These are phyloP conservation scores for Candida germanica DNA, from an alignment of 805 yeast species.

Conservation along the genomic window DNA sequence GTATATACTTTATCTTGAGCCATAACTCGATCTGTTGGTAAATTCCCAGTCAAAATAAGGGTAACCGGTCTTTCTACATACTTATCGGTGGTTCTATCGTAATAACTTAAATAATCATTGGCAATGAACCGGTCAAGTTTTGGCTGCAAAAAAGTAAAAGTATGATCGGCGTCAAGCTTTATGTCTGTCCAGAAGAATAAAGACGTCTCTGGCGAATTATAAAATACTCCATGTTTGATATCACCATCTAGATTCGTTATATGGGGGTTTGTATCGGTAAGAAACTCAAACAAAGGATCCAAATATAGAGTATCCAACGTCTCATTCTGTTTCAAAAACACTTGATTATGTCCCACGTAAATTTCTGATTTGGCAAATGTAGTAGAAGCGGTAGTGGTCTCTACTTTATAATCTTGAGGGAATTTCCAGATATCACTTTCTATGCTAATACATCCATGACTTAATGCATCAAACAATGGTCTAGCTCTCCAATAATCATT, in stretches of 20 bases:
- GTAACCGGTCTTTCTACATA: constrained; percentile 54
- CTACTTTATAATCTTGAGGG: constrained; percentile 24
- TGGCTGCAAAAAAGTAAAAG: constrained; percentile 45
- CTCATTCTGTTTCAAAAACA: constrained; percentile 40
- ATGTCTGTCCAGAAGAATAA: constrained; percentile 63
- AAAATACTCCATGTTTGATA: constrained; percentile 30
- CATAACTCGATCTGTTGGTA: constrained; percentile 34
- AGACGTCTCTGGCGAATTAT: constrained; percentile 48
- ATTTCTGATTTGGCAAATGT: constrained; percentile 31
- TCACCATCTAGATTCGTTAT: constrained; percentile 14
- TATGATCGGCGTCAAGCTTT: constrained; percentile 50
- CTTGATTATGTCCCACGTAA: constrained; percentile 62
- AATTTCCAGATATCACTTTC: constrained; percentile 69
- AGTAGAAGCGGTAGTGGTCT: constrained; percentile 20
- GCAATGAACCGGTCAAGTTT: constrained; percentile 47
- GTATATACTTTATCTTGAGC: constrained; percentile 20
- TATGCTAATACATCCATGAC: constrained; percentile 52
- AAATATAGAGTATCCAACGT: constrained; percentile 53
- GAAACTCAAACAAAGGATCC: constrained; percentile 46
- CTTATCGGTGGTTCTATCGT: constrained; percentile 30
- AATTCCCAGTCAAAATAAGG: constrained; percentile 63
- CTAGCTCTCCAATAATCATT: constrained; percentile 64
- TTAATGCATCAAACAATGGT: constrained; percentile 58
- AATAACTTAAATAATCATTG: constrained; percentile 49
- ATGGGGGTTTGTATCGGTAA: constrained; percentile 46